Percentiles rank a stretch among this genome's conserved stretches.
Conservation (phyloP, 2,329 filamentous ascomycete genomes). For the Colletotrichum scovillei region DNA sequence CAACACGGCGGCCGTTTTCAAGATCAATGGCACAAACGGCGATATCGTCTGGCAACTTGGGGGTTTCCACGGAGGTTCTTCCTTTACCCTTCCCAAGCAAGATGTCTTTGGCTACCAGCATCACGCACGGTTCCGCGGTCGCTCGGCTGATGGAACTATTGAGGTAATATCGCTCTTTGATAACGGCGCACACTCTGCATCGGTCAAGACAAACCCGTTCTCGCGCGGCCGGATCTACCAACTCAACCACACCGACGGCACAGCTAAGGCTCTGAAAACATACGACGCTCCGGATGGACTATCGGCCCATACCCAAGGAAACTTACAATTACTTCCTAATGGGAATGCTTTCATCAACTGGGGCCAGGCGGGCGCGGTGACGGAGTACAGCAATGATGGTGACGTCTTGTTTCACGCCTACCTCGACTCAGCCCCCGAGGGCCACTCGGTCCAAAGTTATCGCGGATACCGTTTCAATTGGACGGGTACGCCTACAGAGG, state of each 20-base stretch:
- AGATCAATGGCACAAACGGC: constrained; percentile 59
- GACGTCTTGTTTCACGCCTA: constrained; percentile 38
- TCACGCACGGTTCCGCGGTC: constrained; percentile 57
- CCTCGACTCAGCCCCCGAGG: constrained; percentile 35
- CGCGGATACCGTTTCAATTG: constrained; percentile 42
- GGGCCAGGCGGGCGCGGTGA: constrained; percentile 60
- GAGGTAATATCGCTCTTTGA: constrained; percentile 66
- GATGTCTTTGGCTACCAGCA: constrained; percentile 62
- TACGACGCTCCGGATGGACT: constrained; percentile 33
- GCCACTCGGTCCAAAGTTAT: constrained; percentile 40
- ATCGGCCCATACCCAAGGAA: constrained; percentile 38
- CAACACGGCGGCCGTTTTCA: constrained; percentile 57
- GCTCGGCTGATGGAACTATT: constrained; percentile 53
- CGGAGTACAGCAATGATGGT: constrained; percentile 51
- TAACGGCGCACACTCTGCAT: constrained; percentile 50
- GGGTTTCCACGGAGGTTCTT: constrained; percentile 53
- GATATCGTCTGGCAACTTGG: constrained; percentile 65
- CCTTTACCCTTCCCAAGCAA: constrained; percentile 48
- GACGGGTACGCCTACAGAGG: constrained; percentile 16
- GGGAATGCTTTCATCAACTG: constrained; percentile 60
- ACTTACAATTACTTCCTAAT: constrained; percentile 46
- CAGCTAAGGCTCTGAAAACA: constrained; percentile 21
- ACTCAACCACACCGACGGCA: constrained; percentile 32
- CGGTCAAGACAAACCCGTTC: constrained; percentile 34
- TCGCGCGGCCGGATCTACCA: constrained; percentile 32